Evolutionary conservation across 2,329 filamentous ascomycete species (phyloP).

Genomic region (Dryadomyces quercus-mongolicae): DNA sequence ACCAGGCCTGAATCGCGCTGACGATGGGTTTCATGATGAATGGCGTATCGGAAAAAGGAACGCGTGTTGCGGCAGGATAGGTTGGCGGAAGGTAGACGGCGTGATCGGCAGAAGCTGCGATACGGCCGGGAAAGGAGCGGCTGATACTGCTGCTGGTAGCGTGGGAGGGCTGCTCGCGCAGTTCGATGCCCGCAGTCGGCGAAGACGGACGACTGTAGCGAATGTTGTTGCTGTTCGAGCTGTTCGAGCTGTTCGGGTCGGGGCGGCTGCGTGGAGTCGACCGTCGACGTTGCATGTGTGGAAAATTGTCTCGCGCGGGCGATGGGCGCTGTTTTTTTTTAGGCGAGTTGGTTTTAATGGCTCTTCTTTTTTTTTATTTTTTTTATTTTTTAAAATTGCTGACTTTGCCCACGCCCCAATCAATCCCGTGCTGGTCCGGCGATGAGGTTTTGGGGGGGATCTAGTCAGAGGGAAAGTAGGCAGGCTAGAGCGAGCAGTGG

Average conservation of each 20-base stretch:
- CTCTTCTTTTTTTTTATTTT: neutral
- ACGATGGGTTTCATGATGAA: conserved; percentile 86
- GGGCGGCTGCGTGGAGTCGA: conserved; percentile 5
- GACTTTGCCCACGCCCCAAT: no score
- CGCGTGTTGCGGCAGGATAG: neutral
- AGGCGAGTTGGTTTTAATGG: neutral
- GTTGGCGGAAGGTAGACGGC: neutral
- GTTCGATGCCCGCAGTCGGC: conserved; percentile 8
- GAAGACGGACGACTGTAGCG: neutral
- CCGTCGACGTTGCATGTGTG: conserved; percentile 10
- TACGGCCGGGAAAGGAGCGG: neutral
- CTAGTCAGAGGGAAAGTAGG: no score
- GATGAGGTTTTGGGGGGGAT: neutral
- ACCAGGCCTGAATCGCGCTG: conserved; percentile 85
- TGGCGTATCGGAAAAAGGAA: conserved; percentile 3
- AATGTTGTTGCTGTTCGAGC: neutral
- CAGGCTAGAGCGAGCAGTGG: no score
- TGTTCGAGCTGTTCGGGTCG: neutral
- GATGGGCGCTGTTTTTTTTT: neutral
- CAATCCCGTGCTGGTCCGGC: neutral
- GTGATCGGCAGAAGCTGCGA: neutral
- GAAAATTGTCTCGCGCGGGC: neutral
- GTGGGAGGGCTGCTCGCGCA: conserved; percentile 10
- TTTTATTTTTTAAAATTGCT: neutral
- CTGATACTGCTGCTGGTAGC: conserved; percentile 13